Percentiles rank a stretch among this genome's conserved stretches.
Evolutionary conservation across 352 stramenopile genomes (phyloP).

Genomic region (Globisporangium nunn): DNA sequence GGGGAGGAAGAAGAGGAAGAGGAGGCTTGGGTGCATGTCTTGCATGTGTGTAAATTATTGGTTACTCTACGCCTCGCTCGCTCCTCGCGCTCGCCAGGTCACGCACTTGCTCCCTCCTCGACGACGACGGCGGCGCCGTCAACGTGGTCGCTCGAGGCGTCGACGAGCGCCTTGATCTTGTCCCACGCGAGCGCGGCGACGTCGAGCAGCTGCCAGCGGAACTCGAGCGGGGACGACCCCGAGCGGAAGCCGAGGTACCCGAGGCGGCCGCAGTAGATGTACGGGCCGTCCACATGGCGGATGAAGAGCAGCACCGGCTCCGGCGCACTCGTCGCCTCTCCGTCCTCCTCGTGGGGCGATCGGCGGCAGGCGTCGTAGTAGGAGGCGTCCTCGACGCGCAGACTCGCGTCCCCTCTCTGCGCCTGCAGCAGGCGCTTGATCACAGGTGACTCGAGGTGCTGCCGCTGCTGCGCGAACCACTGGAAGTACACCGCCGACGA

Average conservation of each 20-base stretch:
- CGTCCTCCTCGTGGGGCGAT: too few species aligned
- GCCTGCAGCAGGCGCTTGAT: slow-evolving; percentile 23
- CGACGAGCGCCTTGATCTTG: slow-evolving; percentile 20
- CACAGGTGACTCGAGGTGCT: slow-evolving; percentile 20
- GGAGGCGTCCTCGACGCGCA: slow-evolving; percentile 26
- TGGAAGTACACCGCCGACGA: slow-evolving; percentile 34
- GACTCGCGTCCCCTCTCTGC: slow-evolving; percentile 19
- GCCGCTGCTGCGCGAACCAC: slow-evolving; percentile 41
- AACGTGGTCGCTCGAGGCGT: slow-evolving; percentile 7
- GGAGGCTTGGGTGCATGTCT: not conserved
- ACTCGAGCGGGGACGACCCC: slow-evolving; percentile 34
- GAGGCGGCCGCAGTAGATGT: slow-evolving; percentile 64
- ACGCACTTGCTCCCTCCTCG: not conserved
- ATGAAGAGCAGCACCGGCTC: slow-evolving; percentile 47
- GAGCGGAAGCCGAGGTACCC: slow-evolving; percentile 34
- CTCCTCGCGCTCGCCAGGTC: not conserved
- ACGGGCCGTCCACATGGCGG: slow-evolving; percentile 37
- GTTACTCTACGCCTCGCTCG: too few species aligned
- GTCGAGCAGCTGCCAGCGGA: slow-evolving; percentile 64
- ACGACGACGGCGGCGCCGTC: slow-evolving; percentile 8
- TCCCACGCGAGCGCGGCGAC: slow-evolving; percentile 19
- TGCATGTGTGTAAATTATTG: slow-evolving; percentile 3
- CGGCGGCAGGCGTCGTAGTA: slow-evolving; percentile 6
- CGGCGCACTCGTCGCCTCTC: not conserved
- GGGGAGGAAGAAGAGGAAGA: not conserved